A percentile compares a stretch with the other conserved stretches of the same genome.
phyloP scores from a whole-genome alignment of 352 stramenopile genomes.

The Globisporangium spinosum region DNA sequence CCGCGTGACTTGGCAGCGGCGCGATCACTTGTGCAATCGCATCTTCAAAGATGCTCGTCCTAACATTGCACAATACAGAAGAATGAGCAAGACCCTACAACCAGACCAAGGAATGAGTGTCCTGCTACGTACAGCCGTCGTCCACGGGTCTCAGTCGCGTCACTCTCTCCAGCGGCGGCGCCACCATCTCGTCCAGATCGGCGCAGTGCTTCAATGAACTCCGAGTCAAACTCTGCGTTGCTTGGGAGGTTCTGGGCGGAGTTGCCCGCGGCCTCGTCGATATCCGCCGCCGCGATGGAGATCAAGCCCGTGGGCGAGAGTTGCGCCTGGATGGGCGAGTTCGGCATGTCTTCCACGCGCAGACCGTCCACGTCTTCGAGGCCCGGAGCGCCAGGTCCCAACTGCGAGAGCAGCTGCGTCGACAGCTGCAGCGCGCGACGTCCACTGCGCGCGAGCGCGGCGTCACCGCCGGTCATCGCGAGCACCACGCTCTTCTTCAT shows the following conservation, averaged over 20 bases:
- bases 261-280: conserved; percentile 58
- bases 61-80: background rate
- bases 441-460: conserved; percentile 10
- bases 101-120: background rate
- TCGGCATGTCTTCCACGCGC: conserved; percentile 42
- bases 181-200: conserved; percentile 8
- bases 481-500: conserved; percentile 49
- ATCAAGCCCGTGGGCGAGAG: conserved; percentile 75
- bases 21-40: conserved; percentile 21
- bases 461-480: conserved; percentile 23
- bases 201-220: conserved; percentile 59
- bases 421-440: conserved; percentile 17
- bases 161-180: background rate
- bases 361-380: conserved; percentile 48
- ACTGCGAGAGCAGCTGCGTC: conserved; percentile 27
- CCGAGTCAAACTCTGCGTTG: conserved; percentile 57
- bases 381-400: conserved; percentile 39
- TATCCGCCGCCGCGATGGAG: conserved; percentile 79
- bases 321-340: conserved; percentile 44
- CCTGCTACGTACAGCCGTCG: conserved; percentile 4
- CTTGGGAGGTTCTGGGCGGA: conserved; percentile 16
- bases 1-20: conserved; percentile 25
- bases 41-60: conserved; percentile 18
- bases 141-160: conserved; percentile 1
- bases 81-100: background rate